phyloP scores from a whole-genome alignment of 345 rosid genomes.

The Gossypium ekmanianum region DNA sequence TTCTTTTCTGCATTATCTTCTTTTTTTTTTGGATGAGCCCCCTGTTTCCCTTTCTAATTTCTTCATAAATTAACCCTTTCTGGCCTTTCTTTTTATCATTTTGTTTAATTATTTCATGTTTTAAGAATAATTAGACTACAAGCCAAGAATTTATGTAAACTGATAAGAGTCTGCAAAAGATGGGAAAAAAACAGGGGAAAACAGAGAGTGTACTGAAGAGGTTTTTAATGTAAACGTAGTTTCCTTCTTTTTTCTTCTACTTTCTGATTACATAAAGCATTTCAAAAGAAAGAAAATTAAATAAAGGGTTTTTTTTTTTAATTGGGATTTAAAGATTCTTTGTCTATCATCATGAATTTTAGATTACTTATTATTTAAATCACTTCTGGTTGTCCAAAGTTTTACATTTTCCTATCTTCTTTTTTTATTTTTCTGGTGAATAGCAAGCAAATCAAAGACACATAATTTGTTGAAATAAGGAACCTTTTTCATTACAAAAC shows the following conservation, averaged over 20 bases:
- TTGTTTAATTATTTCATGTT: background rate
- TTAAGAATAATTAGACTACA: slow-evolving; percentile 26
- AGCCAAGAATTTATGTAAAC: slow-evolving; percentile 33
- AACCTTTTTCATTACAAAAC: background rate
- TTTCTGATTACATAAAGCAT: slow-evolving; percentile 19
- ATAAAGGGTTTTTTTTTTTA: background rate
- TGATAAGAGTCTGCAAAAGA: background rate
- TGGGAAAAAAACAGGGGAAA: background rate
- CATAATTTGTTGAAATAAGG: background rate
- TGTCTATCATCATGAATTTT: slow-evolving; percentile 11
- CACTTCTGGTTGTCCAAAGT: slow-evolving; percentile 26
- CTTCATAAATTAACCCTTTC: background rate
- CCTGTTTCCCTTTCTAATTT: background rate
- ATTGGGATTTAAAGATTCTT: background rate
- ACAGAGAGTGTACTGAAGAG: background rate
- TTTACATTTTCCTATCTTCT: slow-evolving; percentile 21
- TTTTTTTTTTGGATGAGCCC: slow-evolving; percentile 14
- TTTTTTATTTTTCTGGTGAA: background rate
- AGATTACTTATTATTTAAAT: slow-evolving; percentile 27
- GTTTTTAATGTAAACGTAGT: background rate
- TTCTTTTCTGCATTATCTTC: background rate
- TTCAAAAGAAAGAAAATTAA: background rate
- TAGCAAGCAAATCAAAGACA: slow-evolving; percentile 16
- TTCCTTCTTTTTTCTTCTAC: slow-evolving; percentile 7
- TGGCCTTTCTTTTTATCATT: background rate